Evolutionary conservation across 164 flowering plant species (phyloP), one percentile per base, ranked within the genome.

Genomic region (Saururus chinensis): DNA sequence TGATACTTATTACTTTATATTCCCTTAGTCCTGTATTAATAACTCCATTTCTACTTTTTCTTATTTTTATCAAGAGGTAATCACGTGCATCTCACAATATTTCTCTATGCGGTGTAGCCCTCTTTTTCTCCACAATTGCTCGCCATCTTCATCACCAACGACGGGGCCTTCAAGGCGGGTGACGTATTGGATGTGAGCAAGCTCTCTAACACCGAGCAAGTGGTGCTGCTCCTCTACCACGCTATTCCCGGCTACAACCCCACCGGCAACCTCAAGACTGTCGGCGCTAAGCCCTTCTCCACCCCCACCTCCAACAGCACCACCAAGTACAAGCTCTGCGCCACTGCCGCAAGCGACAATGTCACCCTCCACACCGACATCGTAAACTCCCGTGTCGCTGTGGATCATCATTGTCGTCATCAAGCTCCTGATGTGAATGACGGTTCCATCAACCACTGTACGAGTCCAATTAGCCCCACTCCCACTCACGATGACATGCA

Each of bases 111-210:
- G n/a, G n/a, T n/a, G n/a, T n/a, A n/a, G n/a, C n/a, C n/a, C n/a
- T n/a, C n/a, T n/a, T n/a, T n/a, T n/a, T n/a, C n/a, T 92, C 13
- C 6, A 85, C 37, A 89, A 86, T 62, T 72, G 0, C 64, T 92
- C 61, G 89, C 98, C n/a, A 19, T 92, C 0, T 89, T 92, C 30
- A 96, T 95, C 0, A 96, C 96, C 7, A 60, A 57, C 41, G 98
- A 92, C 60, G 90, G 80, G 66, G 96, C 96, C 35, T 88, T 89
- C 59, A 86, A 86, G 70, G 82, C 75, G 0, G 55, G 26, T 1
- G 86, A 71, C 10, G 68, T 71, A 4, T 90, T 97, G 12, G 93
- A 92, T 77, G 77, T 89, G 66, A 71, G 63, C 54, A 82, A 77
- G 71, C 78, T 89, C 59, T 69, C 74, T 35, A 84, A 73, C 25